A percentile compares a stretch with the other conserved stretches of the same genome.
These are phyloP conservation scores for Monosporascus ibericus DNA, from an alignment of 2,329 filamentous ascomycete species.

Conservation along the genomic window DNA sequence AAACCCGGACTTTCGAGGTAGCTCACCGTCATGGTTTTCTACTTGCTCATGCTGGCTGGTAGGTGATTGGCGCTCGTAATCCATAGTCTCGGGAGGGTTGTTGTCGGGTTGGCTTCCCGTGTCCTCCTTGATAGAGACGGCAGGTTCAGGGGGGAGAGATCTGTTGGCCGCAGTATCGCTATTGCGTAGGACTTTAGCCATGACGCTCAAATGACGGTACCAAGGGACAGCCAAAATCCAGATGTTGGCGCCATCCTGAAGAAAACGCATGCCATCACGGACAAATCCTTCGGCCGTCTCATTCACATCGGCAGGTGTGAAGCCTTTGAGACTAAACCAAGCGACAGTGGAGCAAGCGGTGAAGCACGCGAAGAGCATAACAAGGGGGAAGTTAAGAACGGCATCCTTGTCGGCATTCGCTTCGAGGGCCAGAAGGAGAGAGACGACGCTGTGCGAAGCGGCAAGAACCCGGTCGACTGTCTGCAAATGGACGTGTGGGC, in stretches of 20 bases:
- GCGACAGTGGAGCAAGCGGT: conserved; percentile 56
- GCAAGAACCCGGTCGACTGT: conserved; percentile 52
- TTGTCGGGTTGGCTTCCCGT: conserved; percentile 48
- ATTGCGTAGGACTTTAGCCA: conserved; percentile 54
- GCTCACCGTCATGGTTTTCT: conserved; percentile 45
- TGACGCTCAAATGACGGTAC: conserved; percentile 54
- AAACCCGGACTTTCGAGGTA: conserved; percentile 48
- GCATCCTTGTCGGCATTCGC: conserved; percentile 51
- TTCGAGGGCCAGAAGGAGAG: conserved; percentile 50
- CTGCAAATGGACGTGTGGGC: conserved; percentile 41
- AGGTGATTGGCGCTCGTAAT: conserved; percentile 44
- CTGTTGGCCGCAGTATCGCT: conserved; percentile 34
- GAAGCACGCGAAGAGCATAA: conserved; percentile 58
- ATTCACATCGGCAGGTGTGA: conserved; percentile 49
- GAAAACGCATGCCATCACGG: conserved; percentile 51
- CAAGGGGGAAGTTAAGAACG: conserved; percentile 55
- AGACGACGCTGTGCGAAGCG: conserved; percentile 53
- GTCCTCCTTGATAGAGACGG: conserved; percentile 47
- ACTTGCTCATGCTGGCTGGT: conserved; percentile 28
- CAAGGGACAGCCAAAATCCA: conserved; percentile 56
- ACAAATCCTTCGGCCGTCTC: conserved; percentile 54
- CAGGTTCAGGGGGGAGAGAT: conserved; percentile 22
- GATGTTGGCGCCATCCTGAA: conserved; percentile 52
- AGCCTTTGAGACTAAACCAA: conserved; percentile 55
- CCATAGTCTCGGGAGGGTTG: conserved; percentile 47